phyloP scores from a whole-genome alignment of 768 basidiomycete species.

The Lactifluus subvellereus region DNA sequence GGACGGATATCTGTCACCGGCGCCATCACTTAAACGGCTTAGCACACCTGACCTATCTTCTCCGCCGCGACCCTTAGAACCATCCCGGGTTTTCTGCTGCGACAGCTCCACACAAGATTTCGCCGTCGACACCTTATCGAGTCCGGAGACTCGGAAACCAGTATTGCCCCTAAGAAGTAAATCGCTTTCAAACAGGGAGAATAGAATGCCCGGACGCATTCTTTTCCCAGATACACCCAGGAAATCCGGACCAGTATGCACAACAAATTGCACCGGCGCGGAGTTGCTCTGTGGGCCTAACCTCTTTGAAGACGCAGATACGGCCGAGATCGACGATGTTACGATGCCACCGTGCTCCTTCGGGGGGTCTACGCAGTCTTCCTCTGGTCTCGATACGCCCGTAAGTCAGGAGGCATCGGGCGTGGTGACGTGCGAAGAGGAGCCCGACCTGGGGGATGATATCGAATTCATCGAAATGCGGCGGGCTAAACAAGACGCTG shows the following conservation, averaged over 20 bases:
- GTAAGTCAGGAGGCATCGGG: constrained; percentile 6
- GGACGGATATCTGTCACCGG: constrained; percentile 78
- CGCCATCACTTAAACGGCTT: constrained; percentile 43
- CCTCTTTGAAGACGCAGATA: constrained; percentile 18
- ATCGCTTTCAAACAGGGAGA: constrained; percentile 6
- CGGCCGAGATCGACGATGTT: constrained; percentile 13
- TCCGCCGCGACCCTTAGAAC: constrained; percentile 39
- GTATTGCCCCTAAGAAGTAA: constrained; percentile 13
- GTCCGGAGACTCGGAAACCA: constrained; percentile 33
- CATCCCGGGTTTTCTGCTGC: constrained; percentile 12
- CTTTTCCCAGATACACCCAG: constrained; percentile 15
- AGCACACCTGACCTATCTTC: constrained; percentile 63
- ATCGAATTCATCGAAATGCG: constrained; percentile 30
- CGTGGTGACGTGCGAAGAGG: constrained; percentile 7
- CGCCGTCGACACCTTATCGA: constrained; percentile 49
- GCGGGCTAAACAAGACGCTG: constrained; percentile 30
- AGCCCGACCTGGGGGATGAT: constrained; percentile 24
- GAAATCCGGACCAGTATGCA: constrained; percentile 6
- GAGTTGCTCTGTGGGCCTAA: constrained; percentile 1
- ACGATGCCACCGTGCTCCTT: constrained; percentile 14
- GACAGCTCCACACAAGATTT: constrained; percentile 35
- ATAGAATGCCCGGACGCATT: background rate
- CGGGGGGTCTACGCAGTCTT: constrained; percentile 20
- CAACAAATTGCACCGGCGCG: background rate
- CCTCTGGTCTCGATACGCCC: constrained; percentile 19